Evolutionary conservation across 2,329 filamentous ascomycete genomes (phyloP).

Genomic region (Pseudofabraea citricarpa): DNA sequence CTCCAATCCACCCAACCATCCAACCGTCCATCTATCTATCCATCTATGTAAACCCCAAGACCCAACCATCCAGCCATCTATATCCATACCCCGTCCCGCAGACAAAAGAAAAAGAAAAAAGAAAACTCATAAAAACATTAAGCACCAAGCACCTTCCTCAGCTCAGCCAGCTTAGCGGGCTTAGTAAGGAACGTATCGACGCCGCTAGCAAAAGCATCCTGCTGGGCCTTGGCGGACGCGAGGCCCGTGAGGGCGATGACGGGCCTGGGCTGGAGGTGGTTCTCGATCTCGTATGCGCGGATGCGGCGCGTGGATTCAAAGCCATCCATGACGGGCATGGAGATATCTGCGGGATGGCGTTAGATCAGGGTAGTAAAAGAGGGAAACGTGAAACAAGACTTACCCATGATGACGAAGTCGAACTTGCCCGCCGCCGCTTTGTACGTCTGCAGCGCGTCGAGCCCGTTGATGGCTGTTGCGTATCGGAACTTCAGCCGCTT

Average conservation of each 20-base stretch:
- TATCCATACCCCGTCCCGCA: too few species aligned
- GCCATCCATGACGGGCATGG: constrained; percentile 48
- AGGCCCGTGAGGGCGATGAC: constrained; percentile 21
- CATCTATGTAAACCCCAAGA: too few species aligned
- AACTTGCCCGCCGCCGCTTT: neutral
- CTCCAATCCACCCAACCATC: too few species aligned
- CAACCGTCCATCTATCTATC: too few species aligned
- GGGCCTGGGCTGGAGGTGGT: constrained; percentile 21
- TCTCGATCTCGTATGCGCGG: constrained; percentile 33
- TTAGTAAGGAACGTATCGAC: constrained; percentile 47
- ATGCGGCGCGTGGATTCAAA: constrained; percentile 40
- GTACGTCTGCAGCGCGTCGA: neutral
- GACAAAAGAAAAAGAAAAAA: too few species aligned
- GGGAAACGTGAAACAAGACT: neutral
- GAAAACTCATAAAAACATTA: too few species aligned
- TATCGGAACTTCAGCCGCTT: neutral
- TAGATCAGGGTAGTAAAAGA: constrained; percentile 27
- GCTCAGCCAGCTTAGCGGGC: constrained; percentile 27
- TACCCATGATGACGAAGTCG: neutral
- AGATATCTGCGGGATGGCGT: constrained; percentile 33
- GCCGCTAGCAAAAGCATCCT: constrained; percentile 43
- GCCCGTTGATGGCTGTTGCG: neutral
- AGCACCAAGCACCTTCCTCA: neutral
- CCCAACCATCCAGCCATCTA: too few species aligned
- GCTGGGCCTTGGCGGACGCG: constrained; percentile 38